phyloP scores from a whole-genome alignment of 78 protist genomes.

The Tieghemostelium lacteum region DNA sequence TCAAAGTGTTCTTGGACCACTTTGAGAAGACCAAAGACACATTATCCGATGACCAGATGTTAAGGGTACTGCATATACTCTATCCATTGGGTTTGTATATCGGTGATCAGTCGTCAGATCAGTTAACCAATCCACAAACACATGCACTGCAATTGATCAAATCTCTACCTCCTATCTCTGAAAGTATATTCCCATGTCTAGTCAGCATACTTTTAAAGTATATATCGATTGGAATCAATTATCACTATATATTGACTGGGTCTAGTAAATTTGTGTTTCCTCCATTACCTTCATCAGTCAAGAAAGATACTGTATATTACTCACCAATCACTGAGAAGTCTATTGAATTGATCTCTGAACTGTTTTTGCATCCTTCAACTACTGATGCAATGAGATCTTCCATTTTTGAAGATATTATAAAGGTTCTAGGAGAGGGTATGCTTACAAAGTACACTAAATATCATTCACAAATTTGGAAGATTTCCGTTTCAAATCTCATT shows the following conservation, averaged over 20 bases:
- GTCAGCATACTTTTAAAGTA: conserved; percentile 46
- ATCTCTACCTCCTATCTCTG: conserved; percentile 43
- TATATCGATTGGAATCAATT: conserved; percentile 50
- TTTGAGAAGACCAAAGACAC: conserved; percentile 22
- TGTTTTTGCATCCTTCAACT: conserved; percentile 34
- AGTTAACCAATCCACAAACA: conserved; percentile 73
- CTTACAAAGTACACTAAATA: conserved; percentile 63
- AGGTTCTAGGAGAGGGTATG: conserved; percentile 75
- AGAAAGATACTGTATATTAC: conserved; percentile 49
- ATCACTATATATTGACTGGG: conserved; percentile 5
- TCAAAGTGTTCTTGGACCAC: conserved; percentile 45
- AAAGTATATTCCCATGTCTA: conserved; percentile 43
- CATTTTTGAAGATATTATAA: conserved; percentile 62
- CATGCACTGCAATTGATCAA: conserved; percentile 58
- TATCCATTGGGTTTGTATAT: conserved; percentile 60
- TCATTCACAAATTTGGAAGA: conserved; percentile 75
- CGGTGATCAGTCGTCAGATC: conserved; percentile 29
- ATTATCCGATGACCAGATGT: conserved; percentile 32
- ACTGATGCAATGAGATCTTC: conserved; percentile 67
- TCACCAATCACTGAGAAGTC: conserved; percentile 68
- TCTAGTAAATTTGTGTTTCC: conserved; percentile 18
- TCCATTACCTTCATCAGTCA: background rate
- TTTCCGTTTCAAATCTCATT: conserved; percentile 51
- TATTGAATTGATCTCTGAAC: conserved; percentile 26
- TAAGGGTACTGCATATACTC: conserved; percentile 27